Evolutionary conservation across 139 green algal species (phyloP), one percentile per base, ranked within the genome.

Genomic region (Zygnema cylindricum): DNA sequence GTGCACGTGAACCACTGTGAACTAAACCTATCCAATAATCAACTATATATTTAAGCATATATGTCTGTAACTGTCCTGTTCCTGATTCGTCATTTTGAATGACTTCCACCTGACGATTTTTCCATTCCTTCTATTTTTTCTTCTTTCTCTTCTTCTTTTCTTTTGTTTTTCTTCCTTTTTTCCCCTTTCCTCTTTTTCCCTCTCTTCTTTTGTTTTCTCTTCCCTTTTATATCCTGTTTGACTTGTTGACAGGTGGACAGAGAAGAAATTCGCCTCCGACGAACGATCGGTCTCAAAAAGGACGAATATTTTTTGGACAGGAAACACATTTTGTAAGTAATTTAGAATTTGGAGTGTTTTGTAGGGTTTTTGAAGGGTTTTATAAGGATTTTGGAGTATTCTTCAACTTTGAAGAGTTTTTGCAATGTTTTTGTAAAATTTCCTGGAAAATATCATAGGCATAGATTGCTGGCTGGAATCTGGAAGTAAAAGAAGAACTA

Each of bases 251-350:
- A 91, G 86, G 86, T 98, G 23, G 96, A 98, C 76, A 81, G 85
- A 3, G 93, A 96, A 2, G 96, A 99, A 88, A 95, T 99, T 23
- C 93, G 96, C 0, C 88, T 99, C 81, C 90, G 97, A 23, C 91
- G 98, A 33, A 97, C 93, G 25, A 98, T 99, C 33, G 94, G 92
- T 1, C 75, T 95, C 36, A 98, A 98, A 88, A 98, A 98, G 93
- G 98, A 99, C 86, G 98, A 99, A 77, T 99, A 97, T 89, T 94
- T 94, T 23, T 88, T 99, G 3, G 96, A 99, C 93, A 95, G 94
- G 49, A 98, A 98, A 88, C 95, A 97, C 88, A 96, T 98, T 82
- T 97, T 95, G 94, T 91, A 43, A 41, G 86, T 78, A n/a, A n/a
- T n/a, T n/a, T n/a, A n/a, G n/a, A n/a, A n/a, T n/a, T n/a, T n/a